Evolutionary conservation across 1,139 yeast genomes (phyloP).

Genomic region (Lodderomyces margitis): DNA sequence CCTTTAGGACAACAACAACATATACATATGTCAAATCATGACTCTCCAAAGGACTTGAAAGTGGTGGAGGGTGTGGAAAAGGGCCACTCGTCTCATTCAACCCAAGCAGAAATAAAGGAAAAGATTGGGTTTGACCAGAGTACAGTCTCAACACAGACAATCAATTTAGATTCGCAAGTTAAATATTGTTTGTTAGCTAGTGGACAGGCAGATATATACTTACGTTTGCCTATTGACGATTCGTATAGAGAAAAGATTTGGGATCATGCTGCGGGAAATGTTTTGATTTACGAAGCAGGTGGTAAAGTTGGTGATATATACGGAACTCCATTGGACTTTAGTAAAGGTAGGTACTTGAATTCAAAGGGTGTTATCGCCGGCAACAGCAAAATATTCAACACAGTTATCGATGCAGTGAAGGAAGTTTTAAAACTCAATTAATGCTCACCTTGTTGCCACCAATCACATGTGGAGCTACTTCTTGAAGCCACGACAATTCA

Average conservation of each 20-base stretch:
- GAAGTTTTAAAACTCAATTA: conserved; percentile 37
- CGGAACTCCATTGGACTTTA: conserved; percentile 75
- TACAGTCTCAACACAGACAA: conserved; percentile 49
- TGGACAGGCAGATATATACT: conserved; percentile 90
- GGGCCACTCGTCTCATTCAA: conserved; percentile 89
- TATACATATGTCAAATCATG: conserved; percentile 43
- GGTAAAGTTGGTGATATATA: conserved; percentile 84
- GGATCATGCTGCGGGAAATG: conserved; percentile 98
- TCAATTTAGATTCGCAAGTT: conserved; percentile 91
- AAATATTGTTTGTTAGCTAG: conserved; percentile 88
- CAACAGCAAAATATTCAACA: conserved; percentile 56
- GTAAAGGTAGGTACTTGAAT: conserved; percentile 76
- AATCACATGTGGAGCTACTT: conserved; percentile 69
- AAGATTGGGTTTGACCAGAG: conserved; percentile 45
- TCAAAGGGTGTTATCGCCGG: conserved; percentile 95
- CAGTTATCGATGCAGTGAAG: conserved; percentile 43
- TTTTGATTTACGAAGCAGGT: conserved; percentile 85
- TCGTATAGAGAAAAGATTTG: conserved; percentile 90
- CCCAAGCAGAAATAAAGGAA: conserved; percentile 74
- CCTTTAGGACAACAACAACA: conserved; percentile 39
- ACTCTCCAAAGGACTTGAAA: conserved; percentile 48
- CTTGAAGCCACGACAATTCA: conserved; percentile 83
- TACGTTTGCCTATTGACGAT: conserved; percentile 78
- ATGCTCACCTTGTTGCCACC: conserved; percentile 38
- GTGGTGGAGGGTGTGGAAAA: conserved; percentile 97